These are phyloP conservation scores for Ceriops zippeliana DNA, from an alignment of 345 rosid genomes.

Conservation along the genomic window DNA sequence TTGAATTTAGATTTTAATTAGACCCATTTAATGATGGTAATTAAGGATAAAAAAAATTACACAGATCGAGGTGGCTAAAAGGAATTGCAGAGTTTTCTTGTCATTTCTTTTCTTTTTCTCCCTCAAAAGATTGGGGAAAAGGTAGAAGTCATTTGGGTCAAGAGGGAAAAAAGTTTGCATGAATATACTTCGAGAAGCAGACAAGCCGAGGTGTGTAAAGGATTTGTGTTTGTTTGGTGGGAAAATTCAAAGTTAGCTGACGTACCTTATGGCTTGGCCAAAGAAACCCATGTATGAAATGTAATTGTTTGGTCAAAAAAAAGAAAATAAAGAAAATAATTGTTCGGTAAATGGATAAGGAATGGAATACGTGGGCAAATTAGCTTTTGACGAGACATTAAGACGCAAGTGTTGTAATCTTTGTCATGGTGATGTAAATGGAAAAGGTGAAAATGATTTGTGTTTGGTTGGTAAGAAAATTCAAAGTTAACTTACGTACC, in stretches of 20 bases:
- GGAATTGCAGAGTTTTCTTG: too few species aligned
- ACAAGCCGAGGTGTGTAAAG: neutral
- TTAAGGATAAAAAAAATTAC: too few species aligned
- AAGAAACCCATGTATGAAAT: neutral
- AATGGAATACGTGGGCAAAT: slow-evolving; percentile 31
- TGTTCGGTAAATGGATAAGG: slow-evolving; percentile 28
- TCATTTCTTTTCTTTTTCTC: too few species aligned
- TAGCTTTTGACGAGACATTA: slow-evolving; percentile 5
- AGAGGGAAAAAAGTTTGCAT: neutral
- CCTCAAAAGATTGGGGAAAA: neutral
- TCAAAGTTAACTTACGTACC: neutral
- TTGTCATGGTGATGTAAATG: too few species aligned
- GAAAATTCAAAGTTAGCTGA: neutral
- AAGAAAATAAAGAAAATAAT: neutral
- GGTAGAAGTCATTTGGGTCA: neutral
- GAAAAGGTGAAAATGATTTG: neutral
- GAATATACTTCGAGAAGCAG: neutral
- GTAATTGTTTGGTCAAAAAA: too few species aligned
- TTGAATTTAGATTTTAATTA: too few species aligned
- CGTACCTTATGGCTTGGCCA: neutral
- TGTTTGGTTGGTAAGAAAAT: neutral
- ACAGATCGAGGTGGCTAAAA: too few species aligned
- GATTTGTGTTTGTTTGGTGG: neutral
- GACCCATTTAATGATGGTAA: too few species aligned
- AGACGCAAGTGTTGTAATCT: slow-evolving; percentile 2